These are phyloP conservation scores for Aspergillus awamori DNA, from an alignment of 2,329 filamentous ascomycete genomes.

Conservation along the genomic window DNA sequence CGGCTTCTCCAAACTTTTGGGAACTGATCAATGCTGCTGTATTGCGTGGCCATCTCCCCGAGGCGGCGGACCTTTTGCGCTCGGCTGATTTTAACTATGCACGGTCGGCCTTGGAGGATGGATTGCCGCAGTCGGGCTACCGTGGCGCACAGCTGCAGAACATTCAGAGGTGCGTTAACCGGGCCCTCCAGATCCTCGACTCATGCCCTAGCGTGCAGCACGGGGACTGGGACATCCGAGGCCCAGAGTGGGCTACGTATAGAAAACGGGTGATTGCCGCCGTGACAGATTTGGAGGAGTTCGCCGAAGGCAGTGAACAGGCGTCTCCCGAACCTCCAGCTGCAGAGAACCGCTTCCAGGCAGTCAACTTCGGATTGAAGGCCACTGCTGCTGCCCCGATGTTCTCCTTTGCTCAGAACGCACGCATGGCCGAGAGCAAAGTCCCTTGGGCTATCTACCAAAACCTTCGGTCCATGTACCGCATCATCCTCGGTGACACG, in stretches of 20 bases:
- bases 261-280: conserved; percentile 72
- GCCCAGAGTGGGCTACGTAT: conserved; percentile 81
- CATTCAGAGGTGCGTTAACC: conserved; percentile 70
- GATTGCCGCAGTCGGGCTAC: conserved; percentile 68
- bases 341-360: conserved; percentile 50
- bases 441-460: conserved; percentile 92
- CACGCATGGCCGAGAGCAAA: conserved; percentile 75
- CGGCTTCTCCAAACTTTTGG: conserved; percentile 80
- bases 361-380: conserved; percentile 51
- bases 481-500: conserved; percentile 74
- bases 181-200: conserved; percentile 70
- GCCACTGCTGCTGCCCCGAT: conserved; percentile 47
- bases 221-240: conserved; percentile 78
- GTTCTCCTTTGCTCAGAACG: conserved; percentile 68
- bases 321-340: conserved; percentile 43
- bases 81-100: conserved; percentile 79
- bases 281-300: conserved; percentile 70
- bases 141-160: conserved; percentile 75
- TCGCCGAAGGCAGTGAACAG: conserved; percentile 73
- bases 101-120: conserved; percentile 64
- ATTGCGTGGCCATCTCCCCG: conserved; percentile 72
- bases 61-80: conserved; percentile 68
- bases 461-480: conserved; percentile 77
- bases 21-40: conserved; percentile 74
- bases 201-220: conserved; percentile 68